phyloP scores from a whole-genome alignment of 176 grass and related monocot species.

The Oropetium thomaeum region DNA sequence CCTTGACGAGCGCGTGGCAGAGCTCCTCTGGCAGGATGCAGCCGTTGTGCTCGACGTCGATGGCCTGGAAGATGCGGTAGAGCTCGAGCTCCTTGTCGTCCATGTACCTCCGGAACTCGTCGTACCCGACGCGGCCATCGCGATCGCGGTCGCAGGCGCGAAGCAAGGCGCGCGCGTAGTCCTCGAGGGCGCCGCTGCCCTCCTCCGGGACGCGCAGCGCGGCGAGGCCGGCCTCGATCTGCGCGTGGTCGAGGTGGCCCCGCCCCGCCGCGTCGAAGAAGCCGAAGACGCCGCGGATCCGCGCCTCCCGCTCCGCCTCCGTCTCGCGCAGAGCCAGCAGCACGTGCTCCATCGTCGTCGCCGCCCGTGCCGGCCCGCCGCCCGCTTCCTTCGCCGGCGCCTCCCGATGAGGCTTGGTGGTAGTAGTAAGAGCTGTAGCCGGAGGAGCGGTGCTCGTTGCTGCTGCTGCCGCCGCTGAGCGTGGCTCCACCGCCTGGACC shows the following conservation, averaged over 20 bases:
- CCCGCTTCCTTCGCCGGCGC: neutral
- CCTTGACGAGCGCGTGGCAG: constrained; percentile 79
- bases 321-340: constrained; percentile 73
- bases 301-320: constrained; percentile 64
- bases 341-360: constrained; percentile 71
- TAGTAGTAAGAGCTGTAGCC: neutral
- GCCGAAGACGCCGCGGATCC: constrained; percentile 69
- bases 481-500: constrained; percentile 46
- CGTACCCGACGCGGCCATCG: constrained; percentile 69
- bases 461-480: neutral
- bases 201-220: constrained; percentile 48
- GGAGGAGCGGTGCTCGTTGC: neutral
- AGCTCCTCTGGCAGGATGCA: constrained; percentile 90
- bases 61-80: constrained; percentile 86
- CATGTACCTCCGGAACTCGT: constrained; percentile 78
- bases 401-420: neutral
- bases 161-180: constrained; percentile 75
- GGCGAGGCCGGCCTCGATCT: constrained; percentile 63
- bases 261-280: constrained; percentile 70
- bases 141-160: constrained; percentile 63
- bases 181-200: constrained; percentile 8
- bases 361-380: constrained; percentile 49
- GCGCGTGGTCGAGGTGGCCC: constrained; percentile 62
- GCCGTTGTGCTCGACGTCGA: constrained; percentile 91
- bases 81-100: constrained; percentile 89